Conservation (phyloP, 306 rosid genomes). For the Acacia crassicarpa region DNA sequence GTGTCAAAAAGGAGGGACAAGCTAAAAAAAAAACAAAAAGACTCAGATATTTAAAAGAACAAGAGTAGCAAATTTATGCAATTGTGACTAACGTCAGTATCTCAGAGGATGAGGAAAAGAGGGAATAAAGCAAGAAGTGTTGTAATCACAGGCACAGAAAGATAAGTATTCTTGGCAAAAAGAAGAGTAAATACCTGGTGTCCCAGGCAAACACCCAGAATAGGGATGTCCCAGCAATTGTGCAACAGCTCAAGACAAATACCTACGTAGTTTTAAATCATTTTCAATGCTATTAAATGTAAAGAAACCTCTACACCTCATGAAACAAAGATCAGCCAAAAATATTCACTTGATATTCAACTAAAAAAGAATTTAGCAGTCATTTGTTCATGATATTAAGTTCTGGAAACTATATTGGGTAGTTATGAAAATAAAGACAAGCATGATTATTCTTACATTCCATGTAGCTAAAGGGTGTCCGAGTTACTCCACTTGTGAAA, state of each 20-base stretch:
- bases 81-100: background rate
- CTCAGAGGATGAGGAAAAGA: constrained; percentile 18
- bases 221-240: constrained; percentile 82
- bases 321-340: constrained; percentile 25
- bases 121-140: background rate
- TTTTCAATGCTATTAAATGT: constrained; percentile 26
- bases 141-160: constrained; percentile 1
- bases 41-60: background rate
- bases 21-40: background rate
- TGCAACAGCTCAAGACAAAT: constrained; percentile 83
- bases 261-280: constrained; percentile 57
- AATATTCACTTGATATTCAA: constrained; percentile 9
- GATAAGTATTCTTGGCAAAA: constrained; percentile 4
- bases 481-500: constrained; percentile 1
- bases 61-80: background rate
- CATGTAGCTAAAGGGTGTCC: constrained; percentile 16
- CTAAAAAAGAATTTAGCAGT: background rate
- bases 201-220: constrained; percentile 96
- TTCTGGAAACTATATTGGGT: constrained; percentile 25
- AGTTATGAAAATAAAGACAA: constrained; percentile 1
- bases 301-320: constrained; percentile 18
- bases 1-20: background rate
- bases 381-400: constrained; percentile 19
- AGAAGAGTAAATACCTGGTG: constrained; percentile 73
- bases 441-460: constrained; percentile 11